These are phyloP conservation scores for Apophysomyces elegans DNA, from an alignment of 371 early-diverging fungal genomes.

Conservation along the genomic window DNA sequence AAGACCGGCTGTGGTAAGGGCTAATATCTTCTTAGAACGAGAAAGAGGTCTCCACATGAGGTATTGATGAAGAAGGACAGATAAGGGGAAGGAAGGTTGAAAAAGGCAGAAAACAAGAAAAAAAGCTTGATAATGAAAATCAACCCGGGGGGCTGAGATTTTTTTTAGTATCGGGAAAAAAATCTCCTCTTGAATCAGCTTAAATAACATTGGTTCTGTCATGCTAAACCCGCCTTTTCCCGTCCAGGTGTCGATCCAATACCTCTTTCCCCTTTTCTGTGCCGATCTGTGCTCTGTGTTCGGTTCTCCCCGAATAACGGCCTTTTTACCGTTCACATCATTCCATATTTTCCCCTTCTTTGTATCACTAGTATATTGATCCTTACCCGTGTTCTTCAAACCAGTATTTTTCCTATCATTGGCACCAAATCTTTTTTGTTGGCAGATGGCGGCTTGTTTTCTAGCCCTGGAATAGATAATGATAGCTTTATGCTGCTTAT, in stretches of 20 bases:
- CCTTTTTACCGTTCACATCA: background rate
- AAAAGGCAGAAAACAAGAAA: background rate
- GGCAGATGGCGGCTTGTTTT: background rate
- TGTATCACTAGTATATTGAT: background rate
- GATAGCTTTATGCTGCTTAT: no score
- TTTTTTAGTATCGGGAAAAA: background rate
- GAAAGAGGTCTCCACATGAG: slow-evolving; percentile 52
- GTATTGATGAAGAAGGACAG: background rate
- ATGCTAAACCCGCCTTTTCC: slow-evolving; percentile 1
- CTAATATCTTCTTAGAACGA: slow-evolving; percentile 42
- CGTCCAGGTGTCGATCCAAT: slow-evolving; percentile 1
- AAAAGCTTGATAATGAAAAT: background rate
- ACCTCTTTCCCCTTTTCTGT: background rate
- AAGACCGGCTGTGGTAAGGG: slow-evolving; percentile 36
- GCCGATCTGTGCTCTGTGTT: background rate
- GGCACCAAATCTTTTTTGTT: no score
- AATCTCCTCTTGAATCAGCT: slow-evolving; percentile 1
- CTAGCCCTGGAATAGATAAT: background rate
- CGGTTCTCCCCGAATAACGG: slow-evolving; percentile 7
- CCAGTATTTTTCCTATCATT: no score
- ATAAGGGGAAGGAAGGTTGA: background rate
- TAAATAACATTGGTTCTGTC: slow-evolving; percentile 8
- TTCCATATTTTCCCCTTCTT: background rate
- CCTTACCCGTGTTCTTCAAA: no score
- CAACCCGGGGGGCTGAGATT: background rate